These are phyloP conservation scores for Glarea lozoyensis DNA, from an alignment of 495 filamentous ascomycete species.

Conservation along the genomic window DNA sequence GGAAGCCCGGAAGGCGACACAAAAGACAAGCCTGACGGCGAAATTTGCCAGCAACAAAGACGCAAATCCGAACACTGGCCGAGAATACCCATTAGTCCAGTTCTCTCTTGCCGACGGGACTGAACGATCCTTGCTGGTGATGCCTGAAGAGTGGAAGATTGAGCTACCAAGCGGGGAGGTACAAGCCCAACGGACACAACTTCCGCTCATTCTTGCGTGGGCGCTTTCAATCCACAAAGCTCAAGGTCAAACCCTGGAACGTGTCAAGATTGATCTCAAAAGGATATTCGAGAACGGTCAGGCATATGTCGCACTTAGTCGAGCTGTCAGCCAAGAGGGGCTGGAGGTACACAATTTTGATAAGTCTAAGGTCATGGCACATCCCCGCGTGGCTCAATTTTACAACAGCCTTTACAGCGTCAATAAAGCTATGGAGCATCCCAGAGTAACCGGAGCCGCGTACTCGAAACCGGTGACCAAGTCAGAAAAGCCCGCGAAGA, in stretches of 20 bases:
- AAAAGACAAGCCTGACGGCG: constrained; percentile 22
- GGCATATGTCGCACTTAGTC: constrained; percentile 72
- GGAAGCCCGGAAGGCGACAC: constrained; percentile 37
- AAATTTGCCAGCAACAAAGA: constrained; percentile 33
- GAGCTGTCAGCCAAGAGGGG: constrained; percentile 79
- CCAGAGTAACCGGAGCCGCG: constrained; percentile 6
- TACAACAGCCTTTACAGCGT: constrained; percentile 69
- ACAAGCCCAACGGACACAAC: constrained; percentile 69
- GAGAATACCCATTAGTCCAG: constrained; percentile 62
- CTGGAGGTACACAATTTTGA: constrained; percentile 87
- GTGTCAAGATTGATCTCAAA: constrained; percentile 90
- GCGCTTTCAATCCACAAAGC: constrained; percentile 97
- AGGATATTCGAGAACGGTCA: constrained; percentile 94
- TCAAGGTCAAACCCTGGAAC: constrained; percentile 89
- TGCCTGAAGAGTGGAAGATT: constrained; percentile 88
- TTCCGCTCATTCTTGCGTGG: constrained; percentile 92
- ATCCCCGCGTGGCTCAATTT: constrained; percentile 75
- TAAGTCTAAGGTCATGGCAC: constrained; percentile 87
- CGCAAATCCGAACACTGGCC: constrained; percentile 24
- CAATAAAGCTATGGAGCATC: constrained; percentile 28
- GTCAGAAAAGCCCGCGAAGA: constrained; percentile 11
- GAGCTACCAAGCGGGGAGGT: constrained; percentile 93
- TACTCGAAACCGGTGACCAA: constrained; percentile 2
- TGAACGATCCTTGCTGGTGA: constrained; percentile 66
- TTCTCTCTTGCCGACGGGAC: constrained; percentile 75